Evolutionary conservation across 805 yeast genomes (phyloP).

Genomic region (Candida hispaniensis): DNA sequence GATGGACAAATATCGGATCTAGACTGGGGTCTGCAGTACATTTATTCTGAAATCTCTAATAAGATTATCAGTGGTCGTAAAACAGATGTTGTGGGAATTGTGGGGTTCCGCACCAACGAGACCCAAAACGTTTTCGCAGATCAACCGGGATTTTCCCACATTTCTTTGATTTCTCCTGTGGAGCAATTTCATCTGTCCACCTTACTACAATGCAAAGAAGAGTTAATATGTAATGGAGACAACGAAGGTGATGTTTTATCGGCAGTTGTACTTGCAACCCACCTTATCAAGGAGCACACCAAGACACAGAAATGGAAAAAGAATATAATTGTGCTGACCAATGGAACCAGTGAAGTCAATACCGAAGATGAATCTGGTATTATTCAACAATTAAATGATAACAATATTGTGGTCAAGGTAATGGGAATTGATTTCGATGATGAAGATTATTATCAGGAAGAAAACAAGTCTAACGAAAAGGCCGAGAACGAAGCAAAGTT

Average conservation of each 20-base stretch:
- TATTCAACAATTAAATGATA: constrained; percentile 12
- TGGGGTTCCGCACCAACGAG: constrained; percentile 22
- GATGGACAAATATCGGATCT: constrained; percentile 17
- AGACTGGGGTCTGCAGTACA: constrained; percentile 29
- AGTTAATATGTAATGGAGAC: constrained; percentile 13
- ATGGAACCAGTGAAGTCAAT: constrained; percentile 16
- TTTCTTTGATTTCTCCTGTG: constrained; percentile 1
- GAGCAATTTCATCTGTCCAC: constrained; percentile 15
- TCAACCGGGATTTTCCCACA: constrained; percentile 4
- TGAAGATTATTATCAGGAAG: constrained; percentile 1
- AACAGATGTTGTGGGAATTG: constrained; percentile 24
- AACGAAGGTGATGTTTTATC: constrained; percentile 17
- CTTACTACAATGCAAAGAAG: constrained; percentile 12
- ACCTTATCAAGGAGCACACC: constrained; percentile 25
- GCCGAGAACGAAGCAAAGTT: constrained; percentile 7
- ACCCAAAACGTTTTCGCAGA: constrained; percentile 5
- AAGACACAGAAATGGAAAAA: constrained; percentile 29
- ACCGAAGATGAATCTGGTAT: constrained; percentile 12
- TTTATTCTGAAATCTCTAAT: constrained; percentile 32
- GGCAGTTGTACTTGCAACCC: constrained; percentile 31
- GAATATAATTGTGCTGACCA: constrained; percentile 32
- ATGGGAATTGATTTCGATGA: constrained; percentile 19
- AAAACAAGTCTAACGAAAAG: constrained; percentile 10
- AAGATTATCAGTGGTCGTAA: constrained; percentile 24
- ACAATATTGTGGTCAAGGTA: constrained; percentile 18